A percentile compares a stretch with the other conserved stretches of the same genome.
phyloP scores from a whole-genome alignment of 176 grass and related monocot species.

The Olyra latifolia region DNA sequence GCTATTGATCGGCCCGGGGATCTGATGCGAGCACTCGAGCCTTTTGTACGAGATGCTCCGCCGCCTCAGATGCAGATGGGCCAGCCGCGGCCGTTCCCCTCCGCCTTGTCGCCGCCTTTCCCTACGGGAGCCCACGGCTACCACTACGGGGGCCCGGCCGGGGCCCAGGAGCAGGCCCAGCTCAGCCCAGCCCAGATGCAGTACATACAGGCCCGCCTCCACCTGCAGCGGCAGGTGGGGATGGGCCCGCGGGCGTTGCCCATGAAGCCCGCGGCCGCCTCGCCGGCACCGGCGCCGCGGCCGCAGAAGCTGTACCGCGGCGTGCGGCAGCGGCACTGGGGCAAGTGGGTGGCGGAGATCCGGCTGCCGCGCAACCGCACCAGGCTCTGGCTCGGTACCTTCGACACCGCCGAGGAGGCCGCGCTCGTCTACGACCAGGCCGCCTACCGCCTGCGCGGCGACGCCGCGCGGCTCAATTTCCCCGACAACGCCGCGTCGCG shows the following conservation, averaged over 20 bases:
- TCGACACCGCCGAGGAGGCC: slow-evolving; percentile 87
- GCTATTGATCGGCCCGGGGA: slow-evolving; percentile 28
- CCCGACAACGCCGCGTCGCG: slow-evolving; percentile 40
- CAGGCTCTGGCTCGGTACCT: slow-evolving; percentile 83
- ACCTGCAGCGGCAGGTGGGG: slow-evolving; percentile 3
- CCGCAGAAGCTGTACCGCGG: slow-evolving; percentile 73
- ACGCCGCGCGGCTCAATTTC: slow-evolving; percentile 57
- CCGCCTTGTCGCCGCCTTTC: neutral
- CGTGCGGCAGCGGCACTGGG: slow-evolving; percentile 84
- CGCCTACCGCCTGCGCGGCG: slow-evolving; percentile 50
- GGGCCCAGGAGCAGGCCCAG: neutral
- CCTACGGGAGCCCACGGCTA: neutral
- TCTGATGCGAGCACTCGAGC: slow-evolving; percentile 28
- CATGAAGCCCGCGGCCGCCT: slow-evolving; percentile 22
- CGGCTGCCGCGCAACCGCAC: slow-evolving; percentile 68
- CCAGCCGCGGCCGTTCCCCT: neutral
- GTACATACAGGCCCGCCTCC: slow-evolving; percentile 35
- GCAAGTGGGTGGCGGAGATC: slow-evolving; percentile 93
- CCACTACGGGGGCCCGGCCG: neutral
- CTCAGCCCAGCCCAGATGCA: slow-evolving; percentile 39
- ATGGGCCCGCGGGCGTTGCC: slow-evolving; percentile 38
- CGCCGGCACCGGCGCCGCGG: neutral
- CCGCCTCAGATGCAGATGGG: neutral
- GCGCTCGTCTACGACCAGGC: slow-evolving; percentile 47
- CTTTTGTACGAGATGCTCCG: slow-evolving; percentile 16